Evolutionary conservation across 176 grass and related monocot genomes (phyloP), one percentile per base, ranked within the genome.

Genomic region (Rhynchospora breviuscula): DNA sequence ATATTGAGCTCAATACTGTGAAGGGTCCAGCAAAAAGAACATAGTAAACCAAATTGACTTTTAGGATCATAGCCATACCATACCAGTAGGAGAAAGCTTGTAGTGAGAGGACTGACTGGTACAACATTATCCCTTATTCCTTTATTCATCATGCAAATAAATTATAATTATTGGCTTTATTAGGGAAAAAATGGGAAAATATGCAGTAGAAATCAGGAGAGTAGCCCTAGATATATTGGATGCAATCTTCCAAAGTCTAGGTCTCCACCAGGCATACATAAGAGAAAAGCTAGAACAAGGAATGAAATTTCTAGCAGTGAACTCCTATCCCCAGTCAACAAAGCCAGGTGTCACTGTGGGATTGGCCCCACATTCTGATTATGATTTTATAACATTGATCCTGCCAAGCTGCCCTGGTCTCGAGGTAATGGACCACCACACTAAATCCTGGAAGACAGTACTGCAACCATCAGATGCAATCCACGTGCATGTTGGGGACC

Each of bases 291-390:
- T 97, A 43, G 83, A 90, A 6, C 82, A 94, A 72, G 94, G 94
- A 14, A 83, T 90, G 79, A 90, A 97, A 53, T 67, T 97, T 44
- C 18, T 97, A 71, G 87, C 85, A 76, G 85, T 90, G 10, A 94
- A 97, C 63, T 83, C 79, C 83, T 94, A 94, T 11, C 87, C 88
- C 6, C 67, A 87, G 72, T 59, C 26, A 23, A 79, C 84, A 35
- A 72, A 87, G 67, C 11, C 82, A 53, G 69, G 54, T 70, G 35
- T 8, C 3, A 63, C 56, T 3, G 61, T 88, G 61, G 91, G 88
- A 71, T 80, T 97, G 54, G 91, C 88, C 14, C 79, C 91, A 12
- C 90, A 94, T 79, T 87, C 94, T 35, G 94, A 97, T 57, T 97
- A 90, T 51, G 94, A 88, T 19, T 87, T 90, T 59, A 79, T 97